Conservation (phyloP, 2,329 filamentous ascomycete species). For the Thielaviopsis ethacetica region DNA sequence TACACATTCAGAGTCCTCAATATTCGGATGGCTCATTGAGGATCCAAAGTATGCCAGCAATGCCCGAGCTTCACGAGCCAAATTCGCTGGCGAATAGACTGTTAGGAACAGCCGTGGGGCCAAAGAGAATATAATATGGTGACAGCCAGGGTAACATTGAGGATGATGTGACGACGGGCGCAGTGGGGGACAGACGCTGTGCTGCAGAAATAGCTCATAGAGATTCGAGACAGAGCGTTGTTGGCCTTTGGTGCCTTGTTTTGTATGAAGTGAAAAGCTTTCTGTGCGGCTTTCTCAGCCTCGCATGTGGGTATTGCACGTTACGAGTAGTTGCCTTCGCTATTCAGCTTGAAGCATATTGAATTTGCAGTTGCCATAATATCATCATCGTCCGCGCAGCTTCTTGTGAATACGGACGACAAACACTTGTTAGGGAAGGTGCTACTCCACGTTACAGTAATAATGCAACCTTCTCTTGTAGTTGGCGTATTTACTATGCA, state of each 20-base stretch:
- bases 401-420: background rate
- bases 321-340: background rate
- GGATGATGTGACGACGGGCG: background rate
- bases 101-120: background rate
- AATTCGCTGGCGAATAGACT: background rate
- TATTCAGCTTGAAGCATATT: background rate
- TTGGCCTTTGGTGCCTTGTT: background rate
- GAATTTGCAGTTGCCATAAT: background rate
- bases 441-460: background rate
- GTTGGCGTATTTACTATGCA: background rate
- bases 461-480: background rate
- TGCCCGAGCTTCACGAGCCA: background rate
- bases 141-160: background rate
- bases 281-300: background rate
- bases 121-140: background rate
- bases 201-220: background rate
- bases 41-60: background rate
- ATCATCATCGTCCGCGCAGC: background rate
- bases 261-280: background rate
- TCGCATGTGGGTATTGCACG: background rate
- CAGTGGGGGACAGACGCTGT: too few species aligned
- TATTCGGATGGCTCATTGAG: background rate
- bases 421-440: background rate
- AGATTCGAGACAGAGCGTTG: background rate
- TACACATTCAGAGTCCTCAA: background rate